phyloP scores from a whole-genome alignment of 768 basidiomycete species.

The Pleurotus eryngii region DNA sequence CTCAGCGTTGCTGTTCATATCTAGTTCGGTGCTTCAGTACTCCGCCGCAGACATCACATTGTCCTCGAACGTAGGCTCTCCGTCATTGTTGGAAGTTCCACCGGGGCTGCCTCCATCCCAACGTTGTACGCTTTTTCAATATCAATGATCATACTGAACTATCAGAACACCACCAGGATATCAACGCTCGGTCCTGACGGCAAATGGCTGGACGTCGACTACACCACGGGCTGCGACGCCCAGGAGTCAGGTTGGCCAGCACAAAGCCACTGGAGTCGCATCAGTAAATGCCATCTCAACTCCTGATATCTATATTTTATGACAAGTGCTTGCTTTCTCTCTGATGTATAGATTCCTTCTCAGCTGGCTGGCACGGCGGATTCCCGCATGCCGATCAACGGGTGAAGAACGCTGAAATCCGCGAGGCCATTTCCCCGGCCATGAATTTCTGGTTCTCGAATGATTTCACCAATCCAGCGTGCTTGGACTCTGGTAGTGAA shows the following conservation, averaged over 20 bases:
- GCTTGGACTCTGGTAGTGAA: slow-evolving; percentile 43
- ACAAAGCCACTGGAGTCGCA: slow-evolving; percentile 43
- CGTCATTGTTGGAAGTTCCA: slow-evolving; percentile 36
- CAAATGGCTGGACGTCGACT: slow-evolving; percentile 48
- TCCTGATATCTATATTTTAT: not conserved
- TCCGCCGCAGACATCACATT: slow-evolving; percentile 26
- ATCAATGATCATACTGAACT: not conserved
- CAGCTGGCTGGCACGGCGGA: slow-evolving; percentile 51
- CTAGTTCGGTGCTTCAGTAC: not conserved
- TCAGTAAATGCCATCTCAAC: slow-evolving; percentile 24
- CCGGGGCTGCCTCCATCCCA: slow-evolving; percentile 33
- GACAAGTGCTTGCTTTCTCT: too few species aligned
- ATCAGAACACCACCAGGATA: slow-evolving; percentile 18
- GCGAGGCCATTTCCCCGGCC: slow-evolving; percentile 31
- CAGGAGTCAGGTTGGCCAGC: slow-evolving; percentile 59
- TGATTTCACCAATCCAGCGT: slow-evolving; percentile 44
- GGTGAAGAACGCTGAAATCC: slow-evolving; percentile 28
- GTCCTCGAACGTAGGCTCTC: slow-evolving; percentile 34
- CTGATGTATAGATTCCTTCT: slow-evolving; percentile 35
- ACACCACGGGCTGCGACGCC: slow-evolving; percentile 48
- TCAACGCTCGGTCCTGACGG: slow-evolving; percentile 29
- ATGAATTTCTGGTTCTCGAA: slow-evolving; percentile 52
- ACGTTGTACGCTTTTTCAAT: slow-evolving; percentile 23
- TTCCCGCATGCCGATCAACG: slow-evolving; percentile 33
- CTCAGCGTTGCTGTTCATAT: not conserved